phyloP scores from a whole-genome alignment of 2,329 filamentous ascomycete species.

The Curvularia hawaiiensis region DNA sequence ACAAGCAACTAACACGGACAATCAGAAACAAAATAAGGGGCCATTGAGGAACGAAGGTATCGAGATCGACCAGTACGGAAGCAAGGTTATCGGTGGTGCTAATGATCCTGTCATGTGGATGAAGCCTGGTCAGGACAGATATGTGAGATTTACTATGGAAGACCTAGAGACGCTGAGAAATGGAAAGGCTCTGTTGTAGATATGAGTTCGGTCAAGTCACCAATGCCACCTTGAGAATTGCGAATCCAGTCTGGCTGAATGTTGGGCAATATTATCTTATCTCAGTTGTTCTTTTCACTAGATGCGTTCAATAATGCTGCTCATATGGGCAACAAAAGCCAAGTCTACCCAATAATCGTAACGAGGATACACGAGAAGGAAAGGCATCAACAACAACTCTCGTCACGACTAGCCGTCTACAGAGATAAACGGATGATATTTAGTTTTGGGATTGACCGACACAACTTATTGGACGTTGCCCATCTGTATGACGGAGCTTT shows the following conservation, averaged over 20 bases:
- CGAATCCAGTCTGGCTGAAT: too few species aligned
- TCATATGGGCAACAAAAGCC: too few species aligned
- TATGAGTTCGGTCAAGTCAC: neutral
- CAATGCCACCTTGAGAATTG: too few species aligned
- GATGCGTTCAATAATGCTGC: too few species aligned
- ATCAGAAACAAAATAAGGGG: conserved; percentile 80
- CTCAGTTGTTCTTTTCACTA: too few species aligned
- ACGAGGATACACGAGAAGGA: too few species aligned
- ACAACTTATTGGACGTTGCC: neutral
- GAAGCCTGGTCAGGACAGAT: conserved; percentile 29
- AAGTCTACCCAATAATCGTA: too few species aligned
- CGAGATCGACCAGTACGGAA: conserved; percentile 53
- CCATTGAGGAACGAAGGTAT: conserved; percentile 70
- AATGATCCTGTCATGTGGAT: conserved; percentile 38
- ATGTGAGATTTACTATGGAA: conserved; percentile 29
- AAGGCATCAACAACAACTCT: neutral
- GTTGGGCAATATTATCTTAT: too few species aligned
- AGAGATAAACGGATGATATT: neutral
- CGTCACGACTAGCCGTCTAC: neutral
- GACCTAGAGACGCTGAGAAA: conserved; percentile 26
- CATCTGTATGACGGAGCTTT: neutral
- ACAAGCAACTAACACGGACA: conserved; percentile 66
- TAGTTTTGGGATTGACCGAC: neutral
- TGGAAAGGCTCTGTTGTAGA: conserved; percentile 23
- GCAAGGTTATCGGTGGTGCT: conserved; percentile 31